A percentile compares a stretch with the other conserved stretches of the same genome.
Evolutionary conservation across 2,329 filamentous ascomycete species (phyloP).

Genomic region (Aspergillus phoenicis): DNA sequence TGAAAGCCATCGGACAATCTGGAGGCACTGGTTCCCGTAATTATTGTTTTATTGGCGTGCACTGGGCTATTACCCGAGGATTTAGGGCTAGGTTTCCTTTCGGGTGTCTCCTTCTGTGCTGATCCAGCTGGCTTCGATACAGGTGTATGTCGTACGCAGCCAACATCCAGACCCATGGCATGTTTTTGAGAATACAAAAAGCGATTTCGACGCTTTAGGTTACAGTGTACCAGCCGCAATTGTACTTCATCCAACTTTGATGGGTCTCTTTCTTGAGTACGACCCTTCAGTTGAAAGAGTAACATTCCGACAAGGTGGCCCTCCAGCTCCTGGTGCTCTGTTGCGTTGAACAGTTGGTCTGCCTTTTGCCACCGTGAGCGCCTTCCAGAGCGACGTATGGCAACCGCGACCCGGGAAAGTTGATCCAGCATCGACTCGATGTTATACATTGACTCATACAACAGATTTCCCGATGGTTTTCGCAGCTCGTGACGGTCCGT

Average conservation of each 20-base stretch:
- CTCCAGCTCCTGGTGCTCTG: neutral
- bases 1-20: neutral
- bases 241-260: neutral
- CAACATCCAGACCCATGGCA: conserved; percentile 1
- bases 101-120: neutral
- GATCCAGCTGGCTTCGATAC: neutral
- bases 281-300: neutral
- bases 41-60: neutral
- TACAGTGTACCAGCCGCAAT: conserved; percentile 11
- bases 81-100: neutral
- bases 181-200: conserved; percentile 18
- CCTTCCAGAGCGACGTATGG: conserved; percentile 12
- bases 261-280: neutral
- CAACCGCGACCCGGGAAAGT: conserved; percentile 11
- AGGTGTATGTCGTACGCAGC: neutral
- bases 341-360: conserved; percentile 3
- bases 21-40: neutral
- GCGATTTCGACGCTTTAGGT: conserved; percentile 16
- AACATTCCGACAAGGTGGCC: neutral
- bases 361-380: conserved; percentile 11
- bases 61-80: neutral
- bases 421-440: conserved; percentile 14
- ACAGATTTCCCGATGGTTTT: neutral
- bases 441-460: conserved; percentile 10
- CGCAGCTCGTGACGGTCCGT: neutral